Evolutionary conservation across 2,329 filamentous ascomycete genomes (phyloP), one percentile per base, ranked within the genome.

Genomic region (Aureobasidium sp.): DNA sequence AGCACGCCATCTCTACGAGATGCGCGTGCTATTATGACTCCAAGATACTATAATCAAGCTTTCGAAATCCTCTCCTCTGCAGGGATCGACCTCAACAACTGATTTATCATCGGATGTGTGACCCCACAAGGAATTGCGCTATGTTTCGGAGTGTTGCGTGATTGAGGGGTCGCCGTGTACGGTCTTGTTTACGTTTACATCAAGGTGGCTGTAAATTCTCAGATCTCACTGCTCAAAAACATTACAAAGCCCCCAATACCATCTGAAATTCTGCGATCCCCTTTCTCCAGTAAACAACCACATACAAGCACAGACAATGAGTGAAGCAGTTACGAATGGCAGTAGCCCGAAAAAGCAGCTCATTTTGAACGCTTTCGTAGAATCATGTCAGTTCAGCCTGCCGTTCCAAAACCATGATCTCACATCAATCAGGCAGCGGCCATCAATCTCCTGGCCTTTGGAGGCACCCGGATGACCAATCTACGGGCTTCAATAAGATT

Each of bases 401-500:
- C 15, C 60, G 17, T 17, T 12, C 20, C 1, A 51, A 26, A 26
- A n/a, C 46, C 63, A 32, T 60, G 70, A 67, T 17, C 62, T 65
- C 4, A 65, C 39, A 27, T 7, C 7, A 5, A 24, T 44, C 67
- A 78, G 76, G 78, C 59, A 78, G 77, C 39, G 78, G 79, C 5
- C 80, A 82, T 67, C 77, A 82, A 65, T 82, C 80, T 3, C 82
- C 82, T 7, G 82, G 83, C 1, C 75, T 85, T 5, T 86, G 85
- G 86, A 78, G 81, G 39, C 86, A 89, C 67, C 87, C 86, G 1
- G 77, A 83, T 17, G 86, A 89, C 66, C 75, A 82, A 66, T 87
- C 85, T 1, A 79, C 79, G 66, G 73, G 81, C 20, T 89, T 88
- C 71, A 84, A 84, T 64, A 77, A 81, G 29, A 74, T 86, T 37